These are phyloP conservation scores for Neofusicoccum sp. DNA, from an alignment of 2,329 filamentous ascomycete species.

Conservation along the genomic window DNA sequence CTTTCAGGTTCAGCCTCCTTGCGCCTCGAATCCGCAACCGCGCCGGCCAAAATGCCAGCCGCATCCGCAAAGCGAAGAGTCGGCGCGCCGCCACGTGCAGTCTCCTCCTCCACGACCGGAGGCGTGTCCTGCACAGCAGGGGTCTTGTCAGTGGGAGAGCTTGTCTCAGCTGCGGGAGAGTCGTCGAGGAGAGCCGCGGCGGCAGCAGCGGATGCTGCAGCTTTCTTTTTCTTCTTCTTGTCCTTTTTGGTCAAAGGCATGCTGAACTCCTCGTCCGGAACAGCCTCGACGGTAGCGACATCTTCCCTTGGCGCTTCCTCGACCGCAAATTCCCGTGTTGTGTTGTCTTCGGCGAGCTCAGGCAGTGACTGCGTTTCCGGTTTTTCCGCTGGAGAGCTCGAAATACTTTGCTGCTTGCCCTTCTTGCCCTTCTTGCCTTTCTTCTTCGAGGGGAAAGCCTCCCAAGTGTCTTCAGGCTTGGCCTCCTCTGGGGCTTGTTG, in stretches of 20 bases:
- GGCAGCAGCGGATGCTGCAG: slow-evolving; percentile 21
- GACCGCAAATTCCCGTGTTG: neutral
- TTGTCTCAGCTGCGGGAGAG: neutral
- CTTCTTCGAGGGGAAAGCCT: slow-evolving; percentile 27
- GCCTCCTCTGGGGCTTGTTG: neutral
- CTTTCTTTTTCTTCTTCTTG: slow-evolving; percentile 26
- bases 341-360: neutral
- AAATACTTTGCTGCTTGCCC: slow-evolving; percentile 23
- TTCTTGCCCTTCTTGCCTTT: slow-evolving; percentile 33
- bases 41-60: neutral
- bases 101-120: neutral
- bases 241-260: slow-evolving; percentile 23
- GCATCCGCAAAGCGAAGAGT: neutral
- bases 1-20: neutral
- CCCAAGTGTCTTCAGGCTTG: neutral
- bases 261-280: neutral
- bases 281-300: neutral
- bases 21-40: neutral
- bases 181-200: neutral
- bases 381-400: slow-evolving; percentile 22
- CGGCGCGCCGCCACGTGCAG: neutral
- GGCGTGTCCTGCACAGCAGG: neutral
- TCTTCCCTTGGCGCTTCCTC: slow-evolving; percentile 21
- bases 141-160: neutral
- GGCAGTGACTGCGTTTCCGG: neutral